These are phyloP conservation scores for Austroboletus niveus DNA, from an alignment of 1,284 basidiomycete genomes.

Conservation along the genomic window DNA sequence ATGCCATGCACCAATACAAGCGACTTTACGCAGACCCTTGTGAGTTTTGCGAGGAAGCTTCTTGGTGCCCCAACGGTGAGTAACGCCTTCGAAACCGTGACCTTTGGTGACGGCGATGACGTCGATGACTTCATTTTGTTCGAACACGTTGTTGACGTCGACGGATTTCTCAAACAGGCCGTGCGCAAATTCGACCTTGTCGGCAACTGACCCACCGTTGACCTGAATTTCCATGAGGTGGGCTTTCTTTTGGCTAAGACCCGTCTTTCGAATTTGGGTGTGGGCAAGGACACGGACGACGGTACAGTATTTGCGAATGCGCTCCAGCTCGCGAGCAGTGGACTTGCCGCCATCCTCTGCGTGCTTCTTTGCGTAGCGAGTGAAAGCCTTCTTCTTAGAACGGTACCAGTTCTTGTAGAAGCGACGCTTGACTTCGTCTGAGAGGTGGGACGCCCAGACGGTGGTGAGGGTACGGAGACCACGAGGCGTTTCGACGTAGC, in stretches of 20 bases:
- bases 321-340: constrained; percentile 94
- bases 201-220: constrained; percentile 94
- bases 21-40: constrained; percentile 99
- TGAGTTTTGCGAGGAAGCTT: constrained; percentile 99
- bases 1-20: constrained; percentile 99
- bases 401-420: constrained; percentile 99
- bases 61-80: constrained; percentile 99
- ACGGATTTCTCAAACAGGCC: constrained; percentile 97
- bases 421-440: constrained; percentile 93
- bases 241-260: constrained; percentile 98
- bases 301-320: constrained; percentile 99
- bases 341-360: constrained; percentile 94
- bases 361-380: constrained; percentile 98
- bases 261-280: constrained; percentile 98
- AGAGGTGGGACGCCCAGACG: constrained; percentile 84
- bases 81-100: constrained; percentile 99
- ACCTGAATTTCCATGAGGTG: constrained; percentile 99
- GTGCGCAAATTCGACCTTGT: constrained; percentile 98
- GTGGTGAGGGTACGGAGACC: constrained; percentile 88
- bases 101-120: constrained; percentile 99
- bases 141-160: constrained; percentile 85
- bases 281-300: constrained; percentile 99
- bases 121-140: constrained; percentile 97
- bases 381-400: constrained; percentile 99
- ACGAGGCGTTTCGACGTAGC: constrained; percentile 99